A percentile compares a stretch with the other conserved stretches of the same genome.
Evolutionary conservation across 2,329 filamentous ascomycete species (phyloP).

Genomic region (Xylogone sp.): DNA sequence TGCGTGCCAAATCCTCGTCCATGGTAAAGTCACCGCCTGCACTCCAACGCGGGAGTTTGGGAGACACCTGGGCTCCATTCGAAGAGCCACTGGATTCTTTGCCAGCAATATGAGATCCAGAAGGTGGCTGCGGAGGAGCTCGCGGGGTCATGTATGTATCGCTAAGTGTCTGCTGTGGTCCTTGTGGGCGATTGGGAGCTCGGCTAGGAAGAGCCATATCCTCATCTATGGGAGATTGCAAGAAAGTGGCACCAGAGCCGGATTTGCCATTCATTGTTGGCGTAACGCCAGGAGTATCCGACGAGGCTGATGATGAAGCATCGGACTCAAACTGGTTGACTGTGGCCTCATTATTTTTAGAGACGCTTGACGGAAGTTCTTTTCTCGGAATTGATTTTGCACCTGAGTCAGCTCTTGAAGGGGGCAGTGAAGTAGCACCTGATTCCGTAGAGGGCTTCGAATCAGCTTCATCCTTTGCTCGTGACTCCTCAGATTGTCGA

Average conservation of each 20-base stretch:
- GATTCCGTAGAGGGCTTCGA: conserved; percentile 35
- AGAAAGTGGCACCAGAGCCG: conserved; percentile 22
- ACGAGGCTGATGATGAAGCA: conserved; percentile 25
- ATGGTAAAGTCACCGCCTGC: conserved; percentile 83
- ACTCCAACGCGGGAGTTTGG: conserved; percentile 70
- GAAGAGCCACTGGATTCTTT: conserved; percentile 47
- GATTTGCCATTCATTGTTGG: conserved; percentile 28
- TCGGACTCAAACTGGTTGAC: conserved; percentile 24
- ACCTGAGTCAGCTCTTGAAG: conserved; percentile 57
- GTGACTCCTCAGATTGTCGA: conserved; percentile 36
- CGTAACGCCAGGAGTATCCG: conserved; percentile 24
- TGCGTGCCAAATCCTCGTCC: conserved; percentile 93
- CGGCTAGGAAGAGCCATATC: conserved; percentile 21
- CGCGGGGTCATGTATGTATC: conserved; percentile 30
- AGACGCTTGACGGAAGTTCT: conserved; percentile 41
- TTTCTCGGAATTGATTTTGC: conserved; percentile 53
- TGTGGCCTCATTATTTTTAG: conserved; percentile 19
- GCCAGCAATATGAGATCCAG: conserved; percentile 16
- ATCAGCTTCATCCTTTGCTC: conserved; percentile 50
- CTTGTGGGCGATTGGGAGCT: conserved; percentile 29
- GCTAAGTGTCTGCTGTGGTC: conserved; percentile 36
- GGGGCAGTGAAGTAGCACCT: conserved; percentile 27
- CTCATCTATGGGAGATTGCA: conserved; percentile 20
- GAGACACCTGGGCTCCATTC: conserved; percentile 42
- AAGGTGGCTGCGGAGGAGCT: conserved; percentile 26